These are phyloP conservation scores for Colletotrichum cordylinicola DNA, from an alignment of 2,329 filamentous ascomycete species.

Conservation along the genomic window DNA sequence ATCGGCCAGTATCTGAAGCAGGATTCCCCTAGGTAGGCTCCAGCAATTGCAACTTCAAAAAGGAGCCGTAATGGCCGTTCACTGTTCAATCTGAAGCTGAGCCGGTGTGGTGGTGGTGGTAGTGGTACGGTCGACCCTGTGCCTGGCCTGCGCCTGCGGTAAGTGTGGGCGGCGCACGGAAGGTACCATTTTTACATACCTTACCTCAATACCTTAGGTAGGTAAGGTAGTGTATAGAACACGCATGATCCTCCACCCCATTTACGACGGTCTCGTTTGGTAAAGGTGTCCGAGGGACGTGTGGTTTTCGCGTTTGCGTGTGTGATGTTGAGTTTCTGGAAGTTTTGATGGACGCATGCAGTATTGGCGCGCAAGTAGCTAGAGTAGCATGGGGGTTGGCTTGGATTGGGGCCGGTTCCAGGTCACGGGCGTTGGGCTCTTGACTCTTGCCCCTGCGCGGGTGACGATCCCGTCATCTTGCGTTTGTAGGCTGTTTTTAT, in stretches of 20 bases:
- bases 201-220: neutral
- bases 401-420: neutral
- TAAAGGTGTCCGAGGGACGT: constrained; percentile 8
- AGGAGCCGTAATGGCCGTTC: neutral
- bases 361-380: neutral
- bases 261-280: neutral
- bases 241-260: neutral
- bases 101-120: neutral
- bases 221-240: neutral
- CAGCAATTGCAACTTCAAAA: neutral
- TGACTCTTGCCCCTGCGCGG: neutral
- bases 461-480: neutral
- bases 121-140: neutral
- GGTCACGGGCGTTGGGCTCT: neutral
- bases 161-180: neutral
- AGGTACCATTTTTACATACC: neutral
- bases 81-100: constrained; percentile 5
- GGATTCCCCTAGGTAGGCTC: neutral
- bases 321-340: neutral
- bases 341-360: neutral
- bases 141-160: neutral
- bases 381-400: neutral
- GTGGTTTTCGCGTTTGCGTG: constrained; percentile 17
- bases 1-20: neutral
- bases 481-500: neutral